Conservation (phyloP, 371 early-diverging fungal genomes). For the Lichtheimia corymbifera region DNA sequence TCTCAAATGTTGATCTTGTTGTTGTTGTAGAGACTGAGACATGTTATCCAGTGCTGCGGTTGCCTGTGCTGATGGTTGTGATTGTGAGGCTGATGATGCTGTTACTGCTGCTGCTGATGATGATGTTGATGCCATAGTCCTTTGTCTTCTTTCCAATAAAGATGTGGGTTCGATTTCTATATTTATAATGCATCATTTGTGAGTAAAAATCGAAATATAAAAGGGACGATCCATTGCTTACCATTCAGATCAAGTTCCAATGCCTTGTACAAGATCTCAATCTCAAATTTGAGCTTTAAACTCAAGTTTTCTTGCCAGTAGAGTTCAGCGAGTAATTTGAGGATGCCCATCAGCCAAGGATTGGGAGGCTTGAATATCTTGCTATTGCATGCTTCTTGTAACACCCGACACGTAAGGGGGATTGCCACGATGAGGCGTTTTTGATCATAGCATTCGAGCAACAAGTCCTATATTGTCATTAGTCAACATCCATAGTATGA, state of each 20-base stretch:
- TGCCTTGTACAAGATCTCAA: slow-evolving; percentile 93
- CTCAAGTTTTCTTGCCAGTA: slow-evolving; percentile 92
- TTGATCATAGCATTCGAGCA: slow-evolving; percentile 86
- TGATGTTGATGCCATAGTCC: slow-evolving; percentile 36
- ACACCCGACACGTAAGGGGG: slow-evolving; percentile 96
- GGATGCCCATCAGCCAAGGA: slow-evolving; percentile 95
- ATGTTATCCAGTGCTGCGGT: no score
- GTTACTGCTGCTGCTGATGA: slow-evolving; percentile 29
- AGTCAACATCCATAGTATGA: background rate
- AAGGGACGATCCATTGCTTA: background rate
- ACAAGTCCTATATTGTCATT: slow-evolving; percentile 59
- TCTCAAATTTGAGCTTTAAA: slow-evolving; percentile 93
- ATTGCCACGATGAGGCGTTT: slow-evolving; percentile 90
- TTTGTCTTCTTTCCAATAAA: slow-evolving; percentile 59
- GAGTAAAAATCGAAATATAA: slow-evolving; percentile 5
- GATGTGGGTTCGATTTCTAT: slow-evolving; percentile 73
- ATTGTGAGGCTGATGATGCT: background rate
- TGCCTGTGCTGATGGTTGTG: no score
- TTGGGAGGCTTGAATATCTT: slow-evolving; percentile 93
- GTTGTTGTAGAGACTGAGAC: no score
- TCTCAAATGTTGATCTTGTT: no score
- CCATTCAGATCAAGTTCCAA: slow-evolving; percentile 77
- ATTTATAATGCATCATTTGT: no score
- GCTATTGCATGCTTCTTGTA: slow-evolving; percentile 82
- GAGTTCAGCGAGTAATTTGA: slow-evolving; percentile 88